Conservation (phyloP, 768 basidiomycete species). For the Xerocomellus chrysenteron region DNA sequence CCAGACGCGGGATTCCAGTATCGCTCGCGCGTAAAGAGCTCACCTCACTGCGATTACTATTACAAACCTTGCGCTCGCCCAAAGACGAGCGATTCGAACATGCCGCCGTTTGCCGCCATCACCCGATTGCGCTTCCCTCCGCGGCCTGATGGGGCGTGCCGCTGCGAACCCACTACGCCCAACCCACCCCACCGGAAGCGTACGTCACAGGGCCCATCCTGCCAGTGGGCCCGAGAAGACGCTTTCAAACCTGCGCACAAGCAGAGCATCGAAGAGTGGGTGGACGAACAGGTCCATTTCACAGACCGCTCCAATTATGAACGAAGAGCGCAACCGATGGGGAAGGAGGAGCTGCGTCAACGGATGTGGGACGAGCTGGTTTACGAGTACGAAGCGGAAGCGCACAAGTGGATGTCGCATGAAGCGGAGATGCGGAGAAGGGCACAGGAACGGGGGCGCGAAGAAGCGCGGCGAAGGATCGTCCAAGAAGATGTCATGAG, state of each 20-base stretch:
- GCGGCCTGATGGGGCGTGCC: conserved; percentile 16
- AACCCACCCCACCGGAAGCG: conserved; percentile 28
- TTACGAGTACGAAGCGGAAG: conserved; percentile 51
- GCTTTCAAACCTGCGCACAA: conserved; percentile 41
- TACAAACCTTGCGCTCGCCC: conserved; percentile 16
- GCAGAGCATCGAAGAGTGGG: conserved; percentile 63
- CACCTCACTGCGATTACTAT: conserved; percentile 18
- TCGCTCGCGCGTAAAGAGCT: conserved; percentile 24
- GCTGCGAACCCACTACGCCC: conserved; percentile 13
- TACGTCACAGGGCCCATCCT: conserved; percentile 29
- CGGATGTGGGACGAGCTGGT: conserved; percentile 53
- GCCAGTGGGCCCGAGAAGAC: conserved; percentile 48
- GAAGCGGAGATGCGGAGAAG: conserved; percentile 46
- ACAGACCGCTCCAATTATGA: conserved; percentile 29
- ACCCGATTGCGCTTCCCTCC: conserved; percentile 23
- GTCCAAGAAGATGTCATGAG: conserved; percentile 54
- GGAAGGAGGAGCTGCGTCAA: conserved; percentile 33
- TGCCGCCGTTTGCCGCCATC: conserved; percentile 9
- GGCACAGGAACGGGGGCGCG: conserved; percentile 45
- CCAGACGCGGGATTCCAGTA: conserved; percentile 28
- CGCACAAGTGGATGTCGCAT: conserved; percentile 52
- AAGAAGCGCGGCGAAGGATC: conserved; percentile 42
- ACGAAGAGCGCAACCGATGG: conserved; percentile 25
- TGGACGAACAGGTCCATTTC: conserved; percentile 51
- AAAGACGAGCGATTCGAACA: conserved; percentile 21